phyloP scores from a whole-genome alignment of 176 grass and related monocot species.

The Leersia perrieri region DNA sequence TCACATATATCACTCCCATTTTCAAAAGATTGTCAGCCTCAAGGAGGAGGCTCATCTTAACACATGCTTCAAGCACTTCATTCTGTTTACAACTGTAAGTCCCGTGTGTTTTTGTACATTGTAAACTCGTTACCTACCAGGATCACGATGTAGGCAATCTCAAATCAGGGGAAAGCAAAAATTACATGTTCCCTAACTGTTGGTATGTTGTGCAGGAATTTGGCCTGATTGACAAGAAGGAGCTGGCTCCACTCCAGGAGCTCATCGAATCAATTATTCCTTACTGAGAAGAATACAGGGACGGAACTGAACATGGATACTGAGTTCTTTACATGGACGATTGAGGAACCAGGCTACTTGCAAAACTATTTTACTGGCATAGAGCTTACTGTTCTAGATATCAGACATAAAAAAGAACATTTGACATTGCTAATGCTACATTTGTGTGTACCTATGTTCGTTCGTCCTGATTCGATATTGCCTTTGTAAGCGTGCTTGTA shows the following conservation, averaged over 20 bases:
- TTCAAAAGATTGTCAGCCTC: constrained; percentile 98
- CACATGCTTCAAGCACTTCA: constrained; percentile 99
- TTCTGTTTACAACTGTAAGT: constrained; percentile 88
- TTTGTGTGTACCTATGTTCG: constrained; percentile 21
- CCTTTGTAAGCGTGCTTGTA: constrained; percentile 23
- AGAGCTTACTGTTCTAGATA: constrained; percentile 30
- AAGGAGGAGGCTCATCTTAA: constrained; percentile 99
- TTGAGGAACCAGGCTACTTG: constrained; percentile 10
- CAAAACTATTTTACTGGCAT: constrained; percentile 27
- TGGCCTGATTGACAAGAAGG: constrained; percentile 93
- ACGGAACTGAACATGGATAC: not conserved
- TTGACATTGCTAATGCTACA: constrained; percentile 24
- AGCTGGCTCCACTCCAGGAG: constrained; percentile 89
- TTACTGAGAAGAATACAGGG: constrained; percentile 48
- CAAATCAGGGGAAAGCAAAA: not conserved
- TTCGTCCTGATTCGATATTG: not conserved
- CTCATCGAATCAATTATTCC: constrained; percentile 97
- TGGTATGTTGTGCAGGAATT: constrained; percentile 64
- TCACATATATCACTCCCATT: constrained; percentile 93
- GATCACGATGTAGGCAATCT: no score
- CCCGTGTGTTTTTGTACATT: not conserved
- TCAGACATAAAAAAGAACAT: constrained; percentile 25
- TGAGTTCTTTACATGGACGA: constrained; percentile 3
- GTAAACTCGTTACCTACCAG: not conserved
- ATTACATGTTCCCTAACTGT: not conserved